Conservation (phyloP, 805 yeast species). For the Naumovozyma baii region DNA sequence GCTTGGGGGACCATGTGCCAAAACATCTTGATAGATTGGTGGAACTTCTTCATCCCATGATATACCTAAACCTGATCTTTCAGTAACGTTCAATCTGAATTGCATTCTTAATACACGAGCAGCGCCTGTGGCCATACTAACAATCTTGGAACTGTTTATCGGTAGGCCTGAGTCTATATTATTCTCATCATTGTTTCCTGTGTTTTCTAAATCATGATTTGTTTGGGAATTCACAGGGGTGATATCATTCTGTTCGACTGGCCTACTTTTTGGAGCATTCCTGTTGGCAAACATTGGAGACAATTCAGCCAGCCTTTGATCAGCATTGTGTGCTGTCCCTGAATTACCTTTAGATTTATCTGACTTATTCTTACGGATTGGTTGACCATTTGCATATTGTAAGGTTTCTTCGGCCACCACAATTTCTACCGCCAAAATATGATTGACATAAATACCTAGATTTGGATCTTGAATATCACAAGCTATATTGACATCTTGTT, state of each 20-base stretch:
- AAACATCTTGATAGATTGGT: conserved; percentile 82
- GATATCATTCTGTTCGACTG: conserved; percentile 17
- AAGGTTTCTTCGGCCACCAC: conserved; percentile 88
- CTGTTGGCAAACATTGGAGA: conserved; percentile 37
- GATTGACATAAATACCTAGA: conserved; percentile 67
- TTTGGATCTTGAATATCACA: conserved; percentile 80
- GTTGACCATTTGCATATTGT: conserved; percentile 32
- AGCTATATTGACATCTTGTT: conserved; percentile 40
- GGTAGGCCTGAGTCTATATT: conserved; percentile 1
- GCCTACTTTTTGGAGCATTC: conserved; percentile 13
- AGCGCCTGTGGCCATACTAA: conserved; percentile 84
- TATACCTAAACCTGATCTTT: conserved; percentile 88
- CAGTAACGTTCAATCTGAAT: conserved; percentile 73
- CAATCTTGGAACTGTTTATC: conserved; percentile 15
- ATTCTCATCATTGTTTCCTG: background rate
- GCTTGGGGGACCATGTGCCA: conserved; percentile 78
- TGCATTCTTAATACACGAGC: conserved; percentile 94
- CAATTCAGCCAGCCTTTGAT: conserved; percentile 36
- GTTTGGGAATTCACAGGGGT: conserved; percentile 10
- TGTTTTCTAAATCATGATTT: conserved; percentile 3
- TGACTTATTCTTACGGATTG: conserved; percentile 10
- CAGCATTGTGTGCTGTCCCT: conserved; percentile 15
- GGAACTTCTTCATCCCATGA: conserved; percentile 99
- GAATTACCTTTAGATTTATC: background rate
- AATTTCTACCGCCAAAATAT: conserved; percentile 71